Base-by-base conservation (phyloP, 495 filamentous ascomycete genomes). In the Darksidea phi region DNA sequence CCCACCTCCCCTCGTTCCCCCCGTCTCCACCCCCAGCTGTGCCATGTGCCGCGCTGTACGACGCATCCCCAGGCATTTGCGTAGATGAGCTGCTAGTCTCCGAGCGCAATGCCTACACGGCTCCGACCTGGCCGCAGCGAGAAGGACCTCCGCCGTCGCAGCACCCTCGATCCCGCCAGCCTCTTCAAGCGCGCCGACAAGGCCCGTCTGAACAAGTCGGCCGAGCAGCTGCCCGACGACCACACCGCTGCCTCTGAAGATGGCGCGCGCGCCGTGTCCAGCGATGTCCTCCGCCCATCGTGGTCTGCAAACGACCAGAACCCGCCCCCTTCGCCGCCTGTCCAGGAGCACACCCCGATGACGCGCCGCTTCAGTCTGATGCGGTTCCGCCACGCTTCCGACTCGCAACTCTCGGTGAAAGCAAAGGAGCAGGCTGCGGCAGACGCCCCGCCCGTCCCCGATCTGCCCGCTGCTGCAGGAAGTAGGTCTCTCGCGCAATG, bases 301-400 rank as follows among this genome's bases (percentile, higher is more conserved):
- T 56, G 51, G 51, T 26, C 50, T 3, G 51, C 43, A 10, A 48
- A 36, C 56, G 46, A 28, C 47, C 32, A 61, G 12, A 52, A 58
- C 12, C 60, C 13, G 13, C 68, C 61, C 3, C 61, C 68, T 15
- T 60, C 69, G 13, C 66, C 69, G 48, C 69, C 66, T 7, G 54
- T 69, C 17, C 67, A 72, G 52, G 67, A 61, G 26, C 48, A 53
- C 43, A 69, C 62, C 15, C 64, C 64, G 15, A 69, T 66, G 76
- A 82, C 71, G 34, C 80, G 86, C 59, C 86, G 93, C 34, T 97
- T 97, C 71, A 94, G 88, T 71, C 85, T 97, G 75, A 81, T 96
- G 75, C 90, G 87, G 71, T 87, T 95, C 69, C 86, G 93, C 48
- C 89, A 97, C 83, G 91, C 90, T 48, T 96, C 92, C 15, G 94